A percentile compares a stretch with the other conserved stretches of the same genome.
These are phyloP conservation scores for Cyberlindnera veronae DNA, from an alignment of 805 yeast genomes.

Conservation along the genomic window DNA sequence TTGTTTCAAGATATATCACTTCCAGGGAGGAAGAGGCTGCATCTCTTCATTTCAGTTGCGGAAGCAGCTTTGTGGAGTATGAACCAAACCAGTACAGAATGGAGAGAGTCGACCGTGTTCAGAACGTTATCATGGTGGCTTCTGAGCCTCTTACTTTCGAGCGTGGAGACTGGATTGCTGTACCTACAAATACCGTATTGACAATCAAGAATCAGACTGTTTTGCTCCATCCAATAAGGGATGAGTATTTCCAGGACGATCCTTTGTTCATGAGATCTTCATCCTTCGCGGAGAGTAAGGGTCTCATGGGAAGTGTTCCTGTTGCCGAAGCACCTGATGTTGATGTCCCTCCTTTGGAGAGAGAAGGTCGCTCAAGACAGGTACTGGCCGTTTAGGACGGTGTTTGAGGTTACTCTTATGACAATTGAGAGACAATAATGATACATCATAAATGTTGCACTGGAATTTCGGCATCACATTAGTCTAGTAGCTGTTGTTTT, in stretches of 20 bases:
- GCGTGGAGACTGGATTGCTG: slow-evolving; percentile 95
- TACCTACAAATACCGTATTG: slow-evolving; percentile 85
- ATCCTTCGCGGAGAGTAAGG: slow-evolving; percentile 83
- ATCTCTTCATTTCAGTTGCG: slow-evolving; percentile 89
- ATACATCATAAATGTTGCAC: too few species aligned
- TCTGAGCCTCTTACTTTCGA: slow-evolving; percentile 96
- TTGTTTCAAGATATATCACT: slow-evolving; percentile 84
- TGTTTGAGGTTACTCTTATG: too few species aligned
- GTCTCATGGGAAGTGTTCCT: slow-evolving; percentile 91
- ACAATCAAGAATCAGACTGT: slow-evolving; percentile 85
- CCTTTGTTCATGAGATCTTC: slow-evolving; percentile 68
- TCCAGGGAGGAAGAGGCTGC: slow-evolving; percentile 95
- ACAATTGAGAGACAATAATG: too few species aligned
- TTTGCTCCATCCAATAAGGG: slow-evolving; percentile 83
- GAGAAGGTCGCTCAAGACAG: slow-evolving; percentile 61
- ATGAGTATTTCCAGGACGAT: slow-evolving; percentile 79
- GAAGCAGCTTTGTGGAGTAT: slow-evolving; percentile 85
- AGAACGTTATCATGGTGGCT: slow-evolving; percentile 94
- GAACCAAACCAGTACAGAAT: slow-evolving; percentile 89
- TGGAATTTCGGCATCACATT: too few species aligned
- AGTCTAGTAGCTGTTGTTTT: too few species aligned
- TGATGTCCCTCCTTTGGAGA: slow-evolving; percentile 72
- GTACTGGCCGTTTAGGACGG: background rate
- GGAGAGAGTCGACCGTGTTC: slow-evolving; percentile 91
- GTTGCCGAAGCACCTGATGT: slow-evolving; percentile 46